Evolutionary conservation across 345 rosid genomes (phyloP), one percentile per base, ranked within the genome.

Genomic region (Hevea brasiliensis): DNA sequence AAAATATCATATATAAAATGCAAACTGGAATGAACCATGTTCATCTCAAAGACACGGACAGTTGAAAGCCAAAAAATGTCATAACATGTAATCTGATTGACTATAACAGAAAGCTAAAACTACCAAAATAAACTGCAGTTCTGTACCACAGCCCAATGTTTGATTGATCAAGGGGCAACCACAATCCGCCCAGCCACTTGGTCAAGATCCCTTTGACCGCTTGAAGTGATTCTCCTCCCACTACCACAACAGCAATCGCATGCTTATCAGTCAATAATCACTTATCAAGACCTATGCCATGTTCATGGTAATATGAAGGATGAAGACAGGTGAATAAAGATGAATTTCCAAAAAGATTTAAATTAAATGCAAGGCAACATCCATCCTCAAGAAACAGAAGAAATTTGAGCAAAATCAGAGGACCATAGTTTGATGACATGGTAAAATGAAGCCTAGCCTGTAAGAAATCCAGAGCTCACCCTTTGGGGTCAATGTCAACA

Each of bases 141-240:
- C 17, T 35, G 26, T 41, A 51, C 37, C 62, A 63, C 7, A 37
- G 6, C 29, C 9, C 73, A 51, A 6, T 41, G 37, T n/a, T 54
- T 61, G 32, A 12, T 41, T 44, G 20, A 62, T 76, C 79, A 79
- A 47, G 76, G 76, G 20, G 79, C 76, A 20, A 75, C 55, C 45
- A 72, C 73, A 67, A 75, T 75, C 4, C 79, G 71, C 24, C 82
- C 79, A 23, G 82, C 82, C 48, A 80, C 82, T 72, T 80, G 82
- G 56, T 80, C 82, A 14, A 80, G 79, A 57, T 80, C 82, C 55
- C 82, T 48, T 68, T 62, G 82, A 12, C 82, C 82, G 0, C 79
- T 80, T 60, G 82, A 80, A 29, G 76, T 80, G 76, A 80, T 75
- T 63, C 51, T 53, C 71, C 82, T 71, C 42, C 83, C 83, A 18